Base-by-base conservation (phyloP, 805 yeast genomes). In the Suhomyces sp. region DNA sequence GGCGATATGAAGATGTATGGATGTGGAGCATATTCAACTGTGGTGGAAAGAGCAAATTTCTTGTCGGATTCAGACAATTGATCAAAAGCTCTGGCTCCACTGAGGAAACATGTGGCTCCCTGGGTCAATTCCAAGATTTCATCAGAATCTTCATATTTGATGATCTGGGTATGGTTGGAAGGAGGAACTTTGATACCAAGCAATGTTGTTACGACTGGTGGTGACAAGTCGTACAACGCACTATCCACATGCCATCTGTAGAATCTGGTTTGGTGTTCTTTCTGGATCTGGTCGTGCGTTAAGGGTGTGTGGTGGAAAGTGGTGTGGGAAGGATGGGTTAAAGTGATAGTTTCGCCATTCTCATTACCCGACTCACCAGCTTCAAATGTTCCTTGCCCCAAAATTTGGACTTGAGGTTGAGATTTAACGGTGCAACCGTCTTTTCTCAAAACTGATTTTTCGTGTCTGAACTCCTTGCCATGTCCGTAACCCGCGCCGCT, bases 161-260 rank as follows among this genome's bases (percentile, higher is more conserved):
- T 82, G 24, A 68, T 81, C 62, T 84, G 87, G 54, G 78, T 83
- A 57, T 81, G 84, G n/a, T 77, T 71, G 17, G 80, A 72, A 19
- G 86, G 82, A 6, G 96, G 96, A 13, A 88, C 93, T 62, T 84
- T 80, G 55, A 90, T 83, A 3, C 96, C 97, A 48, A 90, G 76
- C 55, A 90, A 77, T 1, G 96, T 89, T 12, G 97, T 90, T 35
- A 86, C 87, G 58, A 86, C 81, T 27, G 97, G 97, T 25, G 97
- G 96, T 13, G 92, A 82, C 59, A 89, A 78, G 35, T 82, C 96
- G 62, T 90, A 90, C 40, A 90, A 77, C 4, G 97, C 97, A 35
- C 94, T 85, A 69, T 90, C 97, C 57, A 90, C 89, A 71, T 90
- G 97, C 97, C 97, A 90, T 71, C 97, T 81, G 79, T 89, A 90